Evolutionary conservation across 148 eudicot genomes (phyloP), one percentile per base, ranked within the genome.

Genomic region (Heliamphora exappendiculata): DNA sequence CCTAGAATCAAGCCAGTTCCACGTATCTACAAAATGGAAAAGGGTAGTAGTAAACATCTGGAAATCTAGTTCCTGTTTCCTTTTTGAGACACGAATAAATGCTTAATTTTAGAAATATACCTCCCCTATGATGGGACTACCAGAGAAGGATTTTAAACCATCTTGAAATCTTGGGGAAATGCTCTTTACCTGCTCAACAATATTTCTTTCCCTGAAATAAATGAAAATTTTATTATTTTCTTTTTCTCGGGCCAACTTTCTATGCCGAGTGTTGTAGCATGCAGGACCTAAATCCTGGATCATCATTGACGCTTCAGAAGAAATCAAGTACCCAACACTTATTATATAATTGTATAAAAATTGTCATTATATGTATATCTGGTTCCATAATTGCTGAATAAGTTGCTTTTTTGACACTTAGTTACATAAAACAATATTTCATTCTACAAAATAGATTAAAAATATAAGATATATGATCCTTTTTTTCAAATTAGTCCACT

Each of bases 71-170:
- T 12, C 42, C 41, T 70, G 28, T 70, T 24, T 17, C 55, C 44
- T 31, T 5, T 55, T 9, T 36, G 22, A 67, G 45, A 36, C 0
- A 19, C 44, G 20, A 36, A 63, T 13, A 10, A 54, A 49, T 53
- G 45, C 28, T 42, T 4, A 70, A 51, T 20, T 5, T n/a, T 19
- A 62, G 31, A 62, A 33, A 69, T 47, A 50, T 90, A 94, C 98
- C 98, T 94, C 98, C 50, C 98, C 98, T 57, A 94, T 80, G 31
- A 94, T 92, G 57, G 98, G 98, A 84, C 98, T 94, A 70, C 78
- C 85, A 26, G 96, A 85, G 74, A 84, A 94, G 63, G 89, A 91
- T 84, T 85, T 92, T 54, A 94, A 0, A 58, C 97, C 97, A 20
- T 91, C 93, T 86, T 94, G 98, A 86, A 94, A 94, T 84, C 76